Conservation (phyloP, 2,329 filamentous ascomycete genomes). For the Aschersonia sp. region DNA sequence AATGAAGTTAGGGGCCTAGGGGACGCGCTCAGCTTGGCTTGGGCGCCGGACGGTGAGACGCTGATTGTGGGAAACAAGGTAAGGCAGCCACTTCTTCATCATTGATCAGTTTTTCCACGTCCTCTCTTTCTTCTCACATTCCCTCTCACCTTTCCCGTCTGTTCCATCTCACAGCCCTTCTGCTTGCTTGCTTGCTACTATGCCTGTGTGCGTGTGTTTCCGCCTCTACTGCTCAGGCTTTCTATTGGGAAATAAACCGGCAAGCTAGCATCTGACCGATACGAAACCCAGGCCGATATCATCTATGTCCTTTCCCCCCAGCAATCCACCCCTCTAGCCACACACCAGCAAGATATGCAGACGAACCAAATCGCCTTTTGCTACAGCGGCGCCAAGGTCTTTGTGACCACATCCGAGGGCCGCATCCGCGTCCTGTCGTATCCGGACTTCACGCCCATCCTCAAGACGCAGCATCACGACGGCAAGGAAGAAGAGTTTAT, state of each 20-base stretch:
- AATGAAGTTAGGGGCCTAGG: conserved; percentile 55
- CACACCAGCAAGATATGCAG: conserved; percentile 46
- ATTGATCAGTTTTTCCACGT: too few species aligned
- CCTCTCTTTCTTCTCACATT: too few species aligned
- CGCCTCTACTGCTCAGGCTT: too few species aligned
- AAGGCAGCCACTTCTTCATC: conserved; percentile 7
- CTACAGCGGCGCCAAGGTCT: conserved; percentile 57
- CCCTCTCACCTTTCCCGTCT: too few species aligned
- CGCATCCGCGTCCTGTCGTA: conserved; percentile 55
- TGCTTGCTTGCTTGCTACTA: too few species aligned
- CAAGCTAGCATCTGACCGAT: too few species aligned
- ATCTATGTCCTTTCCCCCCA: conserved; percentile 49
- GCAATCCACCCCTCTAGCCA: conserved; percentile 37
- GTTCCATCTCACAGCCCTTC: too few species aligned
- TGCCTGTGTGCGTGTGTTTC: too few species aligned
- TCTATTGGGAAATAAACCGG: too few species aligned
- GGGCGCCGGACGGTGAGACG: conserved; percentile 56
- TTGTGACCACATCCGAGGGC: conserved; percentile 58
- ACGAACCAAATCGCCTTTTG: conserved; percentile 64
- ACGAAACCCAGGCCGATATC: conserved; percentile 35
- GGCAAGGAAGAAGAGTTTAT: conserved; percentile 35
- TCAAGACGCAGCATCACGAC: conserved; percentile 31
- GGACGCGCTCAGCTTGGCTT: conserved; percentile 56
- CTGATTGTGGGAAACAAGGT: conserved; percentile 64
- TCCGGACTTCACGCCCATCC: conserved; percentile 43